Base-by-base conservation (phyloP, 306 rosid genomes). In the Quercus agrifolia region DNA sequence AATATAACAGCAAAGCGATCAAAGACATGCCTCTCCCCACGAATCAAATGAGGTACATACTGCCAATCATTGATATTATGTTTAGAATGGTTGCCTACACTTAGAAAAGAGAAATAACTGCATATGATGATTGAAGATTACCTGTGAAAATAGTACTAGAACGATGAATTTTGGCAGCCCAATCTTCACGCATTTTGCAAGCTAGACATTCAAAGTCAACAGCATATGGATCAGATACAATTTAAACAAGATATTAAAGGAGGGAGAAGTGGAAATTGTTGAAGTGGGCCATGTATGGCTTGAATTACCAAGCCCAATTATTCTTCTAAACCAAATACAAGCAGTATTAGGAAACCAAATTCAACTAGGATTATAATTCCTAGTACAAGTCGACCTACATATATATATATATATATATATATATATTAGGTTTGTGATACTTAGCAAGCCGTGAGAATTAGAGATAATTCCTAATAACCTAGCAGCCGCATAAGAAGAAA, bases 131-230 rank as follows among this genome's bases (percentile, higher is more conserved):
- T 55, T 14, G 20, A 52, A 76, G 49, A 33, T 67, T 87, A 95
- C 98, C 96, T 95, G 99, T n/a, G 98, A 92, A 79, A 95, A 90
- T 78, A 92, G 8, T 72, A 95, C 78, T 11, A 95, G 86, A 27
- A 95, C 27, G 79, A 93, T 41, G 56, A 95, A 84, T n/a, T 83
- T 89, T 8, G 99, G 99, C 78, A 95, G 89, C 38, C 99, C 98
- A 79, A 95, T 95, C 91, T 95, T 98, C 62, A 92, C 89, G 59
- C 98, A 95, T 76, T 89, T 87, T 49, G 98, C 90, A 71, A 95
- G 87, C 99, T 95, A 83, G 25, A 85, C 64, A 77, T 56, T 81
- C 80, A 27, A 77, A 80, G 75, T 20, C 61, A 77, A 33, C 38
- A 54, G 73, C 71, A 51, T 30, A 56, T 61, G 76, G 72, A 61